Evolutionary conservation across 345 rosid species (phyloP).

Genomic region (Euphorbia pulcherrima): DNA sequence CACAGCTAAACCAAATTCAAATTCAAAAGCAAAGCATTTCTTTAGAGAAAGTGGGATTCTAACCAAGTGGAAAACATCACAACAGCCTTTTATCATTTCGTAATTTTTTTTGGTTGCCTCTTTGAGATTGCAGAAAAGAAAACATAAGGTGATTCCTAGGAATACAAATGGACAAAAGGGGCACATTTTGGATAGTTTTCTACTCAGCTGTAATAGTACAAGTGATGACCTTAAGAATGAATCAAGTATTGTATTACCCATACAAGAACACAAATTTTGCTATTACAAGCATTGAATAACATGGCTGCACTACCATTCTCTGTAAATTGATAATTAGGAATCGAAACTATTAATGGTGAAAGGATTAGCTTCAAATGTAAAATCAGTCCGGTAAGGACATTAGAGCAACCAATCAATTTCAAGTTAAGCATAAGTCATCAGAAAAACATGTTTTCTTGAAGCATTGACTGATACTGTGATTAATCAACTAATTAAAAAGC

Average conservation of each 20-base stretch:
- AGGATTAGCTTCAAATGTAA: too few relatives aligned
- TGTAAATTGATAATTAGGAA: not conserved
- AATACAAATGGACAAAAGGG: not conserved
- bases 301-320: not conserved
- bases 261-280: not conserved
- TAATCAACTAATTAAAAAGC: too few relatives aligned
- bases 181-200: too few relatives aligned
- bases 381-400: too few relatives aligned
- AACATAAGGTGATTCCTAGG: not conserved
- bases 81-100: not conserved
- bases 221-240: too few relatives aligned
- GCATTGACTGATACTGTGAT: not conserved
- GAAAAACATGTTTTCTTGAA: not conserved
- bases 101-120: not conserved
- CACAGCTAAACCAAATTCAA: too few relatives aligned
- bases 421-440: not conserved
- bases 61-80: not conserved
- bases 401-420: not conserved
- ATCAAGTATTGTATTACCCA: too few relatives aligned
- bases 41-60: not conserved
- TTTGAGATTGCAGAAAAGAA: not conserved
- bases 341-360: too few relatives aligned
- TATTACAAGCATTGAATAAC: not conserved
- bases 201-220: too few relatives aligned
- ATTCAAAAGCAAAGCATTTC: not conserved